Conservation (phyloP, 371 early-diverging fungal species). For the Mucor lusitanicus region DNA sequence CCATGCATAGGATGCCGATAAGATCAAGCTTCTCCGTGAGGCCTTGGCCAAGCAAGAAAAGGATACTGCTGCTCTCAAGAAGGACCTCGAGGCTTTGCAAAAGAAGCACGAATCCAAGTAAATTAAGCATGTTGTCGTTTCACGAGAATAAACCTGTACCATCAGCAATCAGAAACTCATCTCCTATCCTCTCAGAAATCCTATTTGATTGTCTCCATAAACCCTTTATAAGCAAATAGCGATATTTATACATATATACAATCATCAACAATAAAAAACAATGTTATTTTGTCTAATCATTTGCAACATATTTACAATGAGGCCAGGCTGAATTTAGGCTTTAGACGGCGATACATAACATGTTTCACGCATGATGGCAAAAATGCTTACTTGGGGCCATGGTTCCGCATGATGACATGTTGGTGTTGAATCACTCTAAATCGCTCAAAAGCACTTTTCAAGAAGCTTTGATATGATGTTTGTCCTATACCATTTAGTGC, state of each 20-base stretch:
- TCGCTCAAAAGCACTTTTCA: neutral
- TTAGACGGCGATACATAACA: neutral
- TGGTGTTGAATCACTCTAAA: neutral
- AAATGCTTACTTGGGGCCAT: neutral
- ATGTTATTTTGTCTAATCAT: neutral
- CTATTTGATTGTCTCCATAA: neutral
- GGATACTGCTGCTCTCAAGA: conserved; percentile 29
- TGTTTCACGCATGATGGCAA: neutral
- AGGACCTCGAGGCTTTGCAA: conserved; percentile 30
- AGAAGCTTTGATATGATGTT: no score
- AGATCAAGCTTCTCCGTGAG: conserved; percentile 40
- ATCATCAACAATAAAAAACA: neutral
- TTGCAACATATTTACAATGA: neutral
- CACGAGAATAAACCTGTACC: neutral
- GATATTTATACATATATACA: neutral
- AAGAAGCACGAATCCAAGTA: conserved; percentile 18
- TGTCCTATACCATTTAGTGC: no score
- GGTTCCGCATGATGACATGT: neutral
- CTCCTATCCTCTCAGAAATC: neutral
- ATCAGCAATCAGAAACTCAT: neutral
- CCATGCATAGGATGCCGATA: conserved; percentile 41
- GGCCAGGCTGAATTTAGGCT: neutral
- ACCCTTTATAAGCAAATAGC: neutral
- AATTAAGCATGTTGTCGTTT: conserved; percentile 4
- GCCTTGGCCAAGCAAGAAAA: conserved; percentile 35